phyloP scores from a whole-genome alignment of 495 filamentous ascomycete species.

The Chaetomium tenue region DNA sequence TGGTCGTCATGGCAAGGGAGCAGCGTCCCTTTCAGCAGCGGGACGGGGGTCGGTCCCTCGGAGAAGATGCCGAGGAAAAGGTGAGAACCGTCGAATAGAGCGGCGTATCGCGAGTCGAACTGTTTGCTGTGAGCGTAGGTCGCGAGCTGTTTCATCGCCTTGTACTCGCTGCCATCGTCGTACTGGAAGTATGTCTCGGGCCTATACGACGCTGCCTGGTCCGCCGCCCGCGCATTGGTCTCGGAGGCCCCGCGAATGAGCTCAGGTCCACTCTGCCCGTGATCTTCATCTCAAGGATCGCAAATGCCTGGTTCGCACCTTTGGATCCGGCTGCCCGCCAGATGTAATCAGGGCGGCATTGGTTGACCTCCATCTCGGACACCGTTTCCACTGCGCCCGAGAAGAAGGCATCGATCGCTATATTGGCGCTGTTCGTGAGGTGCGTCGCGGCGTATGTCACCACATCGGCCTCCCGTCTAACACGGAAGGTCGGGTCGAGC shows the following conservation, averaged over 20 bases:
- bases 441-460: background rate
- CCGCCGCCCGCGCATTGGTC: background rate
- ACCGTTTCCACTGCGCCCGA: background rate
- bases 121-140: background rate
- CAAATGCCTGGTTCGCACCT: background rate
- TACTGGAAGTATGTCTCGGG: background rate
- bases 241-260: background rate
- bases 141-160: background rate
- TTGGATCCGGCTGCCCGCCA: background rate
- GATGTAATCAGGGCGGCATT: background rate
- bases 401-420: background rate
- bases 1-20: background rate
- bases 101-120: background rate
- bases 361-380: background rate
- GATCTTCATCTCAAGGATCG: background rate
- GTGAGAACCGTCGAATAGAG: background rate
- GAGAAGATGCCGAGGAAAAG: slow-evolving; percentile 4
- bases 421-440: background rate
- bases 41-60: background rate
- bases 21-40: background rate
- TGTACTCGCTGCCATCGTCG: background rate
- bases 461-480: background rate
- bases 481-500: background rate
- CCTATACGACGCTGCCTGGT: background rate
- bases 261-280: background rate